These are phyloP conservation scores for Crithidia thermophila DNA, from an alignment of 208 protist species.

Conservation along the genomic window DNA sequence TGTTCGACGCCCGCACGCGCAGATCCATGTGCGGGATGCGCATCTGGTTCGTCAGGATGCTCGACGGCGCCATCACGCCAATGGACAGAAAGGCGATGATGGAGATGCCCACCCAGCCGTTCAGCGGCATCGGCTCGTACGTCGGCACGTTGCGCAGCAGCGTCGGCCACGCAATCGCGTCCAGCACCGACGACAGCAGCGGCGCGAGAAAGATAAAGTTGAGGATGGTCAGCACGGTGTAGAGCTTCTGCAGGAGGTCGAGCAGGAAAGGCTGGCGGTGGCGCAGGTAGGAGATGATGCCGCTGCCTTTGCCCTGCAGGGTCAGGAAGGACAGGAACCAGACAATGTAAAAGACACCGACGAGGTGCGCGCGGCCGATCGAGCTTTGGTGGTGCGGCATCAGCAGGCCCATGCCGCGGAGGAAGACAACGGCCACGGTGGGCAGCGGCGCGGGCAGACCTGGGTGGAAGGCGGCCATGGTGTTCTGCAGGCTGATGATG, in stretches of 20 bases:
- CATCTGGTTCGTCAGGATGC: constrained; percentile 40
- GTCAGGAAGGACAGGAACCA: constrained; percentile 26
- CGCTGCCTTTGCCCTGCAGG: background rate
- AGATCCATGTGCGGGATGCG: constrained; percentile 52
- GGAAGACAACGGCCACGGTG: constrained; percentile 39
- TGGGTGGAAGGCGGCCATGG: constrained; percentile 64
- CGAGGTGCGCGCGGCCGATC: constrained; percentile 18
- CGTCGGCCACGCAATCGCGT: constrained; percentile 68
- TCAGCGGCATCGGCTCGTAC: constrained; percentile 34
- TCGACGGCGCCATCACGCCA: constrained; percentile 44
- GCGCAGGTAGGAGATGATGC: constrained; percentile 14
- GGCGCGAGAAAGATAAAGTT: constrained; percentile 50
- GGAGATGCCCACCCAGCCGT: constrained; percentile 34
- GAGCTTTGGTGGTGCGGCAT: constrained; percentile 59
- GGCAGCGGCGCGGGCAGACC: constrained; percentile 53
- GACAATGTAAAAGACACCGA: constrained; percentile 34
- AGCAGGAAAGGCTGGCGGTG: constrained; percentile 30
- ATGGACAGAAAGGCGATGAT: constrained; percentile 36
- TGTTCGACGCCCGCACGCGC: constrained; percentile 38
- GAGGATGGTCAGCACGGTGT: constrained; percentile 36
- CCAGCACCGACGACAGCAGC: constrained; percentile 51
- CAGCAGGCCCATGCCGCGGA: constrained; percentile 58
- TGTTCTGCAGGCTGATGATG: constrained; percentile 48
- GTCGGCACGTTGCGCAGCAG: constrained; percentile 57
- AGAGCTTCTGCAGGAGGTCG: constrained; percentile 35